Percentiles rank a stretch among this genome's conserved stretches.
Evolutionary conservation across 1,284 basidiomycete genomes (phyloP).

Genomic region (Megacollybia platyphylla): DNA sequence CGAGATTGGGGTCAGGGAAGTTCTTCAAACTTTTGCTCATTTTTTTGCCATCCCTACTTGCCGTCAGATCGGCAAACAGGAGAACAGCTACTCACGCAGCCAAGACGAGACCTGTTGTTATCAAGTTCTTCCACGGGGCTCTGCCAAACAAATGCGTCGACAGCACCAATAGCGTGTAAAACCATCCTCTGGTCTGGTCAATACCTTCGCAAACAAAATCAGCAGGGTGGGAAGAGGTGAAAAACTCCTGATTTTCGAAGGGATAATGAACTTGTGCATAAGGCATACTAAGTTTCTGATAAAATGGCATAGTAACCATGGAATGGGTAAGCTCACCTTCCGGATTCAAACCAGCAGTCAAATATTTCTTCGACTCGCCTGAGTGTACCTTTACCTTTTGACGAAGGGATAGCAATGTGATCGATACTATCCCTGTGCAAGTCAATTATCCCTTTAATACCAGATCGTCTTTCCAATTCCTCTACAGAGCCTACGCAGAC

Average conservation of each 20-base stretch:
- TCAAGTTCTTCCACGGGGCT: conserved; percentile 98
- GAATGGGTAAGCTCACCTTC: conserved; percentile 49
- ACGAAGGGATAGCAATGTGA: conserved; percentile 91
- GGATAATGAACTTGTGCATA: conserved; percentile 98
- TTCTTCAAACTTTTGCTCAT: conserved; percentile 99
- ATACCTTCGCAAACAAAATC: conserved; percentile 98
- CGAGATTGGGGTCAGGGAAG: conserved; percentile 92
- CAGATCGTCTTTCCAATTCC: conserved; percentile 83
- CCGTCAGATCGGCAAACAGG: not conserved
- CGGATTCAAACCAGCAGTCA: conserved; percentile 99
- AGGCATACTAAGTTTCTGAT: conserved; percentile 70
- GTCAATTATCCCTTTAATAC: conserved; percentile 80
- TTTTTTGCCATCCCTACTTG: conserved; percentile 86
- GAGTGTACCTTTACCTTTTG: conserved; percentile 78
- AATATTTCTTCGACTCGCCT: conserved; percentile 95
- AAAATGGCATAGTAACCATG: not conserved
- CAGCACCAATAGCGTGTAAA: conserved; percentile 95
- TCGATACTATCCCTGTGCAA: conserved; percentile 94
- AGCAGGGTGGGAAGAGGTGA: conserved; percentile 85
- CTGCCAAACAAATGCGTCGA: conserved; percentile 89
- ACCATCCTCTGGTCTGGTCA: conserved; percentile 95
- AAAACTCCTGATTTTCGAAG: conserved; percentile 90
- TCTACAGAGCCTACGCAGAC: conserved; percentile 83
- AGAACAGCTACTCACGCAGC: conserved; percentile 54
- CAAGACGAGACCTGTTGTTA: conserved; percentile 91